A percentile compares a stretch with the other conserved stretches of the same genome.
These are phyloP conservation scores for Orbilia blumenaviensis DNA, from an alignment of 2,329 filamentous ascomycete genomes.

Conservation along the genomic window DNA sequence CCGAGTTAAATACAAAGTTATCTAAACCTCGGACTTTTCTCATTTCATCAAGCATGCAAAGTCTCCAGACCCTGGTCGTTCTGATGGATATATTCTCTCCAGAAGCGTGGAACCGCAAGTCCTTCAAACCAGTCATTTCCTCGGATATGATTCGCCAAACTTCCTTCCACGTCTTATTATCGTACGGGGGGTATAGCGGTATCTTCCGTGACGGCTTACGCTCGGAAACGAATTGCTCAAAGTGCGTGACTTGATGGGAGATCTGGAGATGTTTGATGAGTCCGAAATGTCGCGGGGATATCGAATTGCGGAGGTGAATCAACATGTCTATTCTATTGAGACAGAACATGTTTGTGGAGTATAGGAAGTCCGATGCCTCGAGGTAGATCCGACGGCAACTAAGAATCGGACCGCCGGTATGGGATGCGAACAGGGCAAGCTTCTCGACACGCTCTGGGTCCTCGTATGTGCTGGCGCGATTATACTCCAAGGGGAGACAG, in stretches of 20 bases:
- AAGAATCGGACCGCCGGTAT: constrained; percentile 32
- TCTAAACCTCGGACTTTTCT: constrained; percentile 42
- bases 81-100: constrained; percentile 42
- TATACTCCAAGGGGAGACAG: constrained; percentile 22
- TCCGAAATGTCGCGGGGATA: constrained; percentile 39
- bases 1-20: constrained; percentile 46
- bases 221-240: constrained; percentile 49
- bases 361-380: constrained; percentile 50
- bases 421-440: constrained; percentile 26
- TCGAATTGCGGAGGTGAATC: constrained; percentile 48
- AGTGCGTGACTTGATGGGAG: constrained; percentile 44
- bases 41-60: constrained; percentile 52
- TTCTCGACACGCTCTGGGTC: constrained; percentile 24
- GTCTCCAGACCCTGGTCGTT: constrained; percentile 45
- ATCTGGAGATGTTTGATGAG: constrained; percentile 49
- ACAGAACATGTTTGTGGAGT: constrained; percentile 52
- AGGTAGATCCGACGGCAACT: constrained; percentile 42
- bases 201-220: constrained; percentile 48
- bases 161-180: constrained; percentile 52
- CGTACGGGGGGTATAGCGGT: constrained; percentile 50
- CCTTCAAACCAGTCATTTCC: constrained; percentile 45
- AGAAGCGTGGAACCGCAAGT: constrained; percentile 38
- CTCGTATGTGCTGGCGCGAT: constrained; percentile 34
- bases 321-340: constrained; percentile 51
- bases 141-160: constrained; percentile 46